Base-by-base conservation (phyloP, 768 basidiomycete genomes). In the Imleria badia region DNA sequence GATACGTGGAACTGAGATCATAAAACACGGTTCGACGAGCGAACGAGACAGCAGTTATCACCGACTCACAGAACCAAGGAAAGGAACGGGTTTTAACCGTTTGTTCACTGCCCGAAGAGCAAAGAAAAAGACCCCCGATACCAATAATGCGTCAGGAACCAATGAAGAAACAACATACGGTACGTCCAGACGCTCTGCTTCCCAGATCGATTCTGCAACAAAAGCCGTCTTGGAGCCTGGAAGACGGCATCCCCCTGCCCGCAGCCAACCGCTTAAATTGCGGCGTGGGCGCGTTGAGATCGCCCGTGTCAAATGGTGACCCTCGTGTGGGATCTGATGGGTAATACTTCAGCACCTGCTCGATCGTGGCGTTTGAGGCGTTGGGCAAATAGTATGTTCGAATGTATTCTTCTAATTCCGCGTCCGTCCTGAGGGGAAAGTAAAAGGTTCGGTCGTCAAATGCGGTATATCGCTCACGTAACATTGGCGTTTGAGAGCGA, bases 241-340 rank as follows among this genome's bases (percentile, higher is more conserved):
- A 84, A 81, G 3, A 76, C 70, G 33, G 69, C 66, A 54, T 84
- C 82, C 0, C 81, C 82, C 43, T 73, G 70, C 56, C 69, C 0
- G 81, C 73, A 5, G 82, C 72, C 7, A 81, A 55, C 3, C 81
- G 72, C 59, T 84, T 83, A 67, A 71, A 82, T 54, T 83, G 73
- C 0, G 78, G 75, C 2, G 77, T 73, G 8, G 77, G 55, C 2
- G 73, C 70, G 52, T 83, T 81, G n/a, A 72, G 53, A 33, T 61
- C 30, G 0, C 77, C 75, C 1, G 83, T 84, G 48, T 73, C 73
- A 60, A 78, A 85, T 0, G 83, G 83, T 0, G 81, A 83, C 20
- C 83, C 83, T 49, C 74, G 59, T 1, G 69, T 64, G 2, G 72
- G 61, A 45, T 78, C 73, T 0, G 61, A 51, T 0, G 81, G 75